phyloP scores from a whole-genome alignment of 345 rosid genomes.

The Aquilaria sinensis region DNA sequence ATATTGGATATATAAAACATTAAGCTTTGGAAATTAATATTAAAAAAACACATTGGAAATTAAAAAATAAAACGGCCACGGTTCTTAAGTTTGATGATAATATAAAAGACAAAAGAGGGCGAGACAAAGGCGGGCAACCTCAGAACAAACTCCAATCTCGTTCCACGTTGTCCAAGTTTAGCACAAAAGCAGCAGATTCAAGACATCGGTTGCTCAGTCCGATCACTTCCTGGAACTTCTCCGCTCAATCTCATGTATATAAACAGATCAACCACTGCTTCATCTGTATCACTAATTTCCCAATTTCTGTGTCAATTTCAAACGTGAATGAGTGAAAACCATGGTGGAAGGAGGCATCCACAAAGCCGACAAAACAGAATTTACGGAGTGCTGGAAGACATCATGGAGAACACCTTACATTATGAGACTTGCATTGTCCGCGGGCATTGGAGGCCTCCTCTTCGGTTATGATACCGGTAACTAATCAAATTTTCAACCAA shows the following conservation, averaged over 20 bases:
- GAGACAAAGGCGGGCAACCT: too few species aligned
- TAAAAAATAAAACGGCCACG: too few species aligned
- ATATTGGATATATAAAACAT: too few species aligned
- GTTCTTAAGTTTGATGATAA: too few species aligned
- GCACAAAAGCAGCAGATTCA: background rate
- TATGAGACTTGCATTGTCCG: constrained; percentile 75
- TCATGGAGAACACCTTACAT: constrained; percentile 73
- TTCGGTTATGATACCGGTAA: constrained; percentile 95
- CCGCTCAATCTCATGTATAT: constrained; percentile 2
- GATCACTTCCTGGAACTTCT: too few species aligned
- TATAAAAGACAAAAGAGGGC: too few species aligned
- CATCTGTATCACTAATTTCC: background rate
- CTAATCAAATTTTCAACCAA: background rate
- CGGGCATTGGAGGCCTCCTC: constrained; percentile 91
- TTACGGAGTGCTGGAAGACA: constrained; percentile 73
- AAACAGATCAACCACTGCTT: constrained; percentile 1
- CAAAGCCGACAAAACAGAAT: constrained; percentile 58
- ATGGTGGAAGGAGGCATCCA: constrained; percentile 76
- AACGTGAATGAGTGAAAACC: too few species aligned
- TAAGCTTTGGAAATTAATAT: too few species aligned
- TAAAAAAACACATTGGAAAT: too few species aligned
- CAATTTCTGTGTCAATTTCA: background rate
- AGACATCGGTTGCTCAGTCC: background rate
- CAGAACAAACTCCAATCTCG: too few species aligned
- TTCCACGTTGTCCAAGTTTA: too few species aligned